Evolutionary conservation across 176 grass and related monocot species (phyloP).

Genomic region (Oryza brachyantha): DNA sequence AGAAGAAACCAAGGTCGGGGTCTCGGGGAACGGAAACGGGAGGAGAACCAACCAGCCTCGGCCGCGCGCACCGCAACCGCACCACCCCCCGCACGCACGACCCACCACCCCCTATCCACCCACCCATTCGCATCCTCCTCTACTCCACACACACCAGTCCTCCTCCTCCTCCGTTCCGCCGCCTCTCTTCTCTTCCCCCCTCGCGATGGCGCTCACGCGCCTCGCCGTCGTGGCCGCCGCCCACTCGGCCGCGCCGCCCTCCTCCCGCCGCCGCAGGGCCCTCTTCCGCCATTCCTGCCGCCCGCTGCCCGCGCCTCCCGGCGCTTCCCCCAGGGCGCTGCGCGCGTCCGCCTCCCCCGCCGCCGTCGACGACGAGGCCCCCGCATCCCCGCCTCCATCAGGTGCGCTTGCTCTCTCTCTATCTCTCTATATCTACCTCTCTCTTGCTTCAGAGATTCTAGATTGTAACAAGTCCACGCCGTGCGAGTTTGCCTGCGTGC

Average conservation of each 20-base stretch:
- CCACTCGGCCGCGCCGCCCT: constrained; percentile 28
- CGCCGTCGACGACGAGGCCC: constrained; percentile 37
- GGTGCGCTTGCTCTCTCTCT: background rate
- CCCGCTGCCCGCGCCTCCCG: constrained; percentile 1
- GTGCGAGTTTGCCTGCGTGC: background rate
- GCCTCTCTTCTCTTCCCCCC: too few species aligned
- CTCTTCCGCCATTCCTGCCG: constrained; percentile 6
- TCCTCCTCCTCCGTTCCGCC: background rate
- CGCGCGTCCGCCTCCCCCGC: constrained; percentile 15
- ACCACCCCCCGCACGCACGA: too few species aligned
- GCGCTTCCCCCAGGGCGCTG: constrained; percentile 16
- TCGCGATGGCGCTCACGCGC: constrained; percentile 54
- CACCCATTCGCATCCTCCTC: background rate
- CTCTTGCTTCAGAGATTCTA: background rate
- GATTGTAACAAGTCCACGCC: background rate
- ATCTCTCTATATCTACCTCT: background rate
- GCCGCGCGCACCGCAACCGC: background rate
- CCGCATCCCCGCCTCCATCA: constrained; percentile 17
- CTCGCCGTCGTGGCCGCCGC: constrained; percentile 55
- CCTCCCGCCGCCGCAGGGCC: constrained; percentile 22
- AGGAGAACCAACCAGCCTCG: background rate
- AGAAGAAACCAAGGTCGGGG: too few species aligned
- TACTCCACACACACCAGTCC: constrained; percentile 29
- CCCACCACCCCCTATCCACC: constrained; percentile 5
- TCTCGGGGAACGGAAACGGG: too few species aligned